Percentiles rank a stretch among this genome's conserved stretches.
phyloP scores from a whole-genome alignment of 73 alveolate genomes.

The Blepharisma japonicum region DNA sequence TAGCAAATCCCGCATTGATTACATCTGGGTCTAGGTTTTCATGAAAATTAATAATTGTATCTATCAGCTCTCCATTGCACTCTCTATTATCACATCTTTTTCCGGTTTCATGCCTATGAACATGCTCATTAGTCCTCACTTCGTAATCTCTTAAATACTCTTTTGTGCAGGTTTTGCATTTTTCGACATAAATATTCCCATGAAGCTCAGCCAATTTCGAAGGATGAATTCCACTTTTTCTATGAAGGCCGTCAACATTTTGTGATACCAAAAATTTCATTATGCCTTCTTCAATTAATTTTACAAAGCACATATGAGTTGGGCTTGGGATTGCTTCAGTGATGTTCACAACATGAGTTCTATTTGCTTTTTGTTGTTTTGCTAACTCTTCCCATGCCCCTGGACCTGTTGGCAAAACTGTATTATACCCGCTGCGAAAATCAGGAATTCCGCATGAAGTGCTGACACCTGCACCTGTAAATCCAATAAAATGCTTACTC shows the following conservation, averaged over 20 bases:
- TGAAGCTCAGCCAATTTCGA: conserved; percentile 77
- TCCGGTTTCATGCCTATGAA: conserved; percentile 67
- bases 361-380: too few relatives aligned
- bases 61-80: conserved; percentile 66
- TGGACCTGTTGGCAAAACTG: conserved; percentile 50
- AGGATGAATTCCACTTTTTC: conserved; percentile 82
- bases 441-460: conserved; percentile 90
- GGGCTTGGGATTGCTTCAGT: conserved; percentile 54
- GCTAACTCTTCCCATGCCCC: conserved; percentile 47
- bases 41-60: conserved; percentile 61
- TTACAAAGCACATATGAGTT: conserved; percentile 69
- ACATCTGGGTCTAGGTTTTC: conserved; percentile 60
- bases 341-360: conserved; percentile 4
- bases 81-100: conserved; percentile 67
- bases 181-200: conserved; percentile 75
- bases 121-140: conserved; percentile 63
- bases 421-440: conserved; percentile 55
- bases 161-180: conserved; percentile 56
- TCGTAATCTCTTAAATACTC: conserved; percentile 73
- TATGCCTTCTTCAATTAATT: conserved; percentile 40
- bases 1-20: conserved; percentile 45
- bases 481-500: conserved; percentile 61
- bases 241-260: conserved; percentile 90
- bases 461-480: conserved; percentile 87
- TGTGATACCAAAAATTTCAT: conserved; percentile 64